Percentiles rank a stretch among this genome's conserved stretches.
phyloP scores from a whole-genome alignment of 2,329 filamentous ascomycete genomes.

The Metarhizium robertsii region DNA sequence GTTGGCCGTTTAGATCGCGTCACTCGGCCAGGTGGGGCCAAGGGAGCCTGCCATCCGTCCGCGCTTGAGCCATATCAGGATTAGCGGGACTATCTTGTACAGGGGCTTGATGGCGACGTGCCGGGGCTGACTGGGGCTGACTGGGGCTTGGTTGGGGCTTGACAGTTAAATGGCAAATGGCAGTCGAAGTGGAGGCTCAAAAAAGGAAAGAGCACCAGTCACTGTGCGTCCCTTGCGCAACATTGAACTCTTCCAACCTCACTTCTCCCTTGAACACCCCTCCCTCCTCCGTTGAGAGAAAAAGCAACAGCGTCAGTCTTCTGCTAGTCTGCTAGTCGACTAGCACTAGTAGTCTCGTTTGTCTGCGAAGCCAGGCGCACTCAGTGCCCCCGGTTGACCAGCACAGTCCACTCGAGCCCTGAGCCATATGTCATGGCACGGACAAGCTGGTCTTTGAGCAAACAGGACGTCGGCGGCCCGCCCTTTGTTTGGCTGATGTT shows the following conservation, averaged over 20 bases:
- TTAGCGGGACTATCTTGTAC: background rate
- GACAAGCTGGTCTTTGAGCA: background rate
- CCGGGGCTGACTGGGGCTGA: background rate
- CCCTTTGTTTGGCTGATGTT: background rate
- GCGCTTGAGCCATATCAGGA: background rate
- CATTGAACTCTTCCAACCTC: conserved; percentile 1
- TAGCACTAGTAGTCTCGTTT: background rate
- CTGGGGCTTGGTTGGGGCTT: background rate
- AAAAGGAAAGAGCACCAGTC: conserved; percentile 7
- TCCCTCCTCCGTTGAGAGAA: background rate
- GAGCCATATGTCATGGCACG: background rate
- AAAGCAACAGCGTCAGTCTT: background rate
- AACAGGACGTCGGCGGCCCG: background rate
- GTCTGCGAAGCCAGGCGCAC: background rate
- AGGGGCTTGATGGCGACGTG: background rate
- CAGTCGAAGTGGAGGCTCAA: conserved; percentile 4
- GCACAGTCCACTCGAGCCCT: background rate
- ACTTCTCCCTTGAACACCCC: conserved; percentile 2
- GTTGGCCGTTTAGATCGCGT: background rate
- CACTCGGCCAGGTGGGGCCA: background rate
- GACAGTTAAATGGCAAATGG: background rate
- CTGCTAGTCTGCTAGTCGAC: background rate
- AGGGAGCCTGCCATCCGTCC: background rate
- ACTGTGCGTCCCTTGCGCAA: conserved; percentile 9
- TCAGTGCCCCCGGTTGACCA: background rate